A percentile compares a stretch with the other conserved stretches of the same genome.
phyloP scores from a whole-genome alignment of 768 basidiomycete genomes.

The Podaxis rugospora region DNA sequence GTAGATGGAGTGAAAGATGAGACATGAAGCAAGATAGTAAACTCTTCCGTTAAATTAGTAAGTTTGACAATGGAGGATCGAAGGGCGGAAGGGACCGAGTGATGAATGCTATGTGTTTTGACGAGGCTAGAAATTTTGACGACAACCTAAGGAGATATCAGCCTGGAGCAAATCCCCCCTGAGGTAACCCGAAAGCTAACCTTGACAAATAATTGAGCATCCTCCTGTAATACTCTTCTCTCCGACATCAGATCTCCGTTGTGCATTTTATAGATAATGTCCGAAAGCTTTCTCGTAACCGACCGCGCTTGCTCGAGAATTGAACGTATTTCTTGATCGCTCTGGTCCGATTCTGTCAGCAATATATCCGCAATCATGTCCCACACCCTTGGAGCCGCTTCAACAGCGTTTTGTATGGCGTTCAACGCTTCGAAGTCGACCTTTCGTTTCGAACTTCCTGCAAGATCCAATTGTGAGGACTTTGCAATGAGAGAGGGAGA shows the following conservation, averaged over 20 bases:
- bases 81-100: constrained; percentile 49
- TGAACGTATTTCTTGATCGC: constrained; percentile 49
- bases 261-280: constrained; percentile 54
- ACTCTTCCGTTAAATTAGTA: constrained; percentile 82
- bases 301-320: constrained; percentile 57
- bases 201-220: constrained; percentile 80
- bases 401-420: constrained; percentile 74
- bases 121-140: constrained; percentile 72
- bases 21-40: constrained; percentile 81
- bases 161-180: background rate
- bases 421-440: constrained; percentile 78
- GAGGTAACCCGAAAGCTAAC: constrained; percentile 34
- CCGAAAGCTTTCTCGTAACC: constrained; percentile 59
- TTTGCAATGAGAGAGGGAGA: constrained; percentile 36
- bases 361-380: constrained; percentile 71
- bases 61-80: constrained; percentile 71
- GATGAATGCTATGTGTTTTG: constrained; percentile 58
- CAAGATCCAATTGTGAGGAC: constrained; percentile 39
- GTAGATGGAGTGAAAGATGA: constrained; percentile 71
- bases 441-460: constrained; percentile 52
- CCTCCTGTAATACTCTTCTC: constrained; percentile 62
- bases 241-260: constrained; percentile 52
- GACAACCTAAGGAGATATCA: constrained; percentile 46
- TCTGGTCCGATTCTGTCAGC: constrained; percentile 33
- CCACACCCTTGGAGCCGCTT: constrained; percentile 81